These are phyloP conservation scores for Hypoxylon lenormandii DNA, from an alignment of 495 filamentous ascomycete species.

Conservation along the genomic window DNA sequence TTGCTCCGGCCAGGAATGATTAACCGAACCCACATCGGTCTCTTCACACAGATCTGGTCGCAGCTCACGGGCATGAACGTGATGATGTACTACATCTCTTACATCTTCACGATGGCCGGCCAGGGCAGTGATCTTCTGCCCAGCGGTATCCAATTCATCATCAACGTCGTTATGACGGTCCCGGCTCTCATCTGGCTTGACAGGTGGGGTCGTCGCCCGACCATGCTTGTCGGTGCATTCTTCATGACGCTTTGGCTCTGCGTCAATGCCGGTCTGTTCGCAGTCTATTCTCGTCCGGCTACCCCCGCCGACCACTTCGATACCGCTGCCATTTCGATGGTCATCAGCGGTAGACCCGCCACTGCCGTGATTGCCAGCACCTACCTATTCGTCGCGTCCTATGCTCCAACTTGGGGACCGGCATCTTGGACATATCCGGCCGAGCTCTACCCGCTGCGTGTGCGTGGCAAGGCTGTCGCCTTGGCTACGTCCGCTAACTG, in stretches of 20 bases:
- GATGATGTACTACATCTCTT: conserved; percentile 78
- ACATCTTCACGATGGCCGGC: conserved; percentile 80
- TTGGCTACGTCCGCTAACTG: conserved; percentile 78
- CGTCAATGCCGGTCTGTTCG: conserved; percentile 77
- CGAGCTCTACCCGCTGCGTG: conserved; percentile 78
- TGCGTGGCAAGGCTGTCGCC: conserved; percentile 79
- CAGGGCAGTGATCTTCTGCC: conserved; percentile 71
- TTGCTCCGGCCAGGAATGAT: conserved; percentile 78
- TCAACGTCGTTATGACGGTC: conserved; percentile 71
- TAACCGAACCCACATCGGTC: conserved; percentile 77
- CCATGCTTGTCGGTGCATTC: conserved; percentile 72
- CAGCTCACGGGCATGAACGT: conserved; percentile 88
- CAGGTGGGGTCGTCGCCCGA: conserved; percentile 70
- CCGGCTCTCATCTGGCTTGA: conserved; percentile 69
- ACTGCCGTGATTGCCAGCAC: conserved; percentile 80
- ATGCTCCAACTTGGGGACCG: conserved; percentile 79
- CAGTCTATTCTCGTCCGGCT: conserved; percentile 57
- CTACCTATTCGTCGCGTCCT: conserved; percentile 81
- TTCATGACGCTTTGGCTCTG: conserved; percentile 77
- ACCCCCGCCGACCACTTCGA: conserved; percentile 51
- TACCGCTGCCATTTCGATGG: conserved; percentile 58
- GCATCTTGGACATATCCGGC: conserved; percentile 81
- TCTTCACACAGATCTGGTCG: conserved; percentile 86
- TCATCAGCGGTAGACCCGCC: conserved; percentile 68
- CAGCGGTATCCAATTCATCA: conserved; percentile 79